Percentiles rank a stretch among this genome's conserved stretches.
phyloP scores from a whole-genome alignment of 164 flowering plant genomes.

The Vitis riparia region DNA sequence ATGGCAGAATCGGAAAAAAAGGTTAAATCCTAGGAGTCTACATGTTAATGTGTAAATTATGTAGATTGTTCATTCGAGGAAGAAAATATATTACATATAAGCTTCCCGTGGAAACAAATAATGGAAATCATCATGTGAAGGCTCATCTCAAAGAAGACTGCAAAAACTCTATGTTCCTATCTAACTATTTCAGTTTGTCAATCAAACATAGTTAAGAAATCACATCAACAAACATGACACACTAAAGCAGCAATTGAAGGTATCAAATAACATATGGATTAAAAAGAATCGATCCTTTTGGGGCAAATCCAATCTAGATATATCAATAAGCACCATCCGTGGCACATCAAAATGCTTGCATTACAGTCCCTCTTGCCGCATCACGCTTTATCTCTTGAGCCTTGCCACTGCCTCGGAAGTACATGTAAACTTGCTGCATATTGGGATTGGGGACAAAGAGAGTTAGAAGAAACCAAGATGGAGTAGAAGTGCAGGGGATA shows the following conservation, averaged over 20 bases:
- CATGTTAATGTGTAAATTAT: too few relatives aligned
- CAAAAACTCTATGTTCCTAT: not conserved
- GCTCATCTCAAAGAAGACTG: not conserved
- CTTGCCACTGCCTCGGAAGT: slow-evolving; percentile 77
- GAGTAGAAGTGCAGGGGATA: not conserved
- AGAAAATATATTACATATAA: too few relatives aligned
- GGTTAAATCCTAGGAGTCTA: too few relatives aligned
- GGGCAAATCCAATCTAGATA: not conserved
- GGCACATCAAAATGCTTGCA: slow-evolving; percentile 42
- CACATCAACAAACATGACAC: not conserved
- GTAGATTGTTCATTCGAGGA: too few relatives aligned
- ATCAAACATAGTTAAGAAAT: not conserved
- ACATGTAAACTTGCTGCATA: slow-evolving; percentile 71
- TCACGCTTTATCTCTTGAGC: slow-evolving; percentile 58
- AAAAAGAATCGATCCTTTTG: not conserved
- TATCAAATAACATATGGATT: not conserved
- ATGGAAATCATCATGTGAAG: not conserved
- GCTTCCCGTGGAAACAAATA: not conserved
- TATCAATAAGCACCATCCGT: not conserved
- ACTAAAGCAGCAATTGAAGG: not conserved
- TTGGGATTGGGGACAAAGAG: not conserved
- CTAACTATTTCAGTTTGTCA: not conserved
- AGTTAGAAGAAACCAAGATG: too few relatives aligned
- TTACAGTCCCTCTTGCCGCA: slow-evolving; percentile 57
- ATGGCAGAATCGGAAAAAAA: too few relatives aligned